Conservation (phyloP, 2,329 filamentous ascomycete species). For the Hypocrella siamensis region DNA sequence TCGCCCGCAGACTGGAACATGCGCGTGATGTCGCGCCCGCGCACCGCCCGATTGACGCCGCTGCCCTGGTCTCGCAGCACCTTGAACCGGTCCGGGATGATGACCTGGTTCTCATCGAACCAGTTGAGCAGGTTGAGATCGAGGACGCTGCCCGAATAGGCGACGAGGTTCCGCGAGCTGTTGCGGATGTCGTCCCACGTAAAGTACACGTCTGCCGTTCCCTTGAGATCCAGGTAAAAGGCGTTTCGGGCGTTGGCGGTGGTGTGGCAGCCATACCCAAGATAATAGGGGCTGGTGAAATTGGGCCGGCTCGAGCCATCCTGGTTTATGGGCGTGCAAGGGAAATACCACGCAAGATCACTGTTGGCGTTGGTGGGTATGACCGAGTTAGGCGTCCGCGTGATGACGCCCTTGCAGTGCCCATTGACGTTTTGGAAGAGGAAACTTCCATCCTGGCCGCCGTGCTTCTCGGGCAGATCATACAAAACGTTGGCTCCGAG, state of each 20-base stretch:
- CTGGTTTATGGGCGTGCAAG: constrained; percentile 81
- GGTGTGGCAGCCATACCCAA: constrained; percentile 84
- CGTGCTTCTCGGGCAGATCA: constrained; percentile 66
- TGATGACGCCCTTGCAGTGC: constrained; percentile 85
- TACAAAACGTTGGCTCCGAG: constrained; percentile 64
- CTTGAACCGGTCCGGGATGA: constrained; percentile 61
- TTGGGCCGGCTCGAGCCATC: constrained; percentile 77
- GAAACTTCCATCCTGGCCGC: constrained; percentile 89
- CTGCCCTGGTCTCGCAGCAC: constrained; percentile 56
- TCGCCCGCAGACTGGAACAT: constrained; percentile 66
- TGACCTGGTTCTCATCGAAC: constrained; percentile 75
- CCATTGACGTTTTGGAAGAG: constrained; percentile 98
- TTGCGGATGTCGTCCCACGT: constrained; percentile 93
- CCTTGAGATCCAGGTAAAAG: constrained; percentile 56
- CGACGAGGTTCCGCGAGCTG: constrained; percentile 71
- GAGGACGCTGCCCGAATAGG: constrained; percentile 87
- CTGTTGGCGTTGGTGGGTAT: constrained; percentile 61
- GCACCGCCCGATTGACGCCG: constrained; percentile 44
- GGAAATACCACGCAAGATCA: constrained; percentile 91
- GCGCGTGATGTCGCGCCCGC: constrained; percentile 78
- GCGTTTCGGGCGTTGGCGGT: constrained; percentile 47
- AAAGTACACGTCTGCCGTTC: constrained; percentile 80
- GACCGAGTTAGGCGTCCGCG: constrained; percentile 49
- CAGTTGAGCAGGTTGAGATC: constrained; percentile 78
- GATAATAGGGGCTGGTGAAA: constrained; percentile 55